Evolutionary conservation across 176 grass and related monocot species (phyloP), one percentile per base, ranked within the genome.

Genomic region (Oryza glaberrima): DNA sequence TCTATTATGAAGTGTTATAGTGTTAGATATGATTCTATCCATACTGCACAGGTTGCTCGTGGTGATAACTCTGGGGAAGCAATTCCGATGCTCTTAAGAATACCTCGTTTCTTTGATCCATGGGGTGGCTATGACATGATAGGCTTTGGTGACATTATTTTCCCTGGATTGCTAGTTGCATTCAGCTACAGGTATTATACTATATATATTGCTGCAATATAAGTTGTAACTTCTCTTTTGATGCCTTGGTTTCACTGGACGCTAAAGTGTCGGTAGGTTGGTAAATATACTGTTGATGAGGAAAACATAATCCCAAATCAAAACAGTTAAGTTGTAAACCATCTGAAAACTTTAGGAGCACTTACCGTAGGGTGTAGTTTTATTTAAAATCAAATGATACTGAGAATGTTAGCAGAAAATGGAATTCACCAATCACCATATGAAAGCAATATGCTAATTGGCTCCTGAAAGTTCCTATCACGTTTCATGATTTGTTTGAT

Each of bases 91-190:
- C 91, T 98, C 45, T 83, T 98, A 79, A 92, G 85, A 72, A 91
- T 98, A 71, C 96, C 96, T 79, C 91, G 96, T 35, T 94, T 98
- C 83, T 95, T 95, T 92, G 96, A 98, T 92, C 93, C 96, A 80
- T 98, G 96, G 96, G 96, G 93, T 86, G 96, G 96, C 54, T 95
- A 98, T 35, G 96, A 98, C 80, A 98, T 98, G 96, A 98, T 98
- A 83, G 96, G 96, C 76, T 98, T 98, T 83, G 96, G 96, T 58
- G 96, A 98, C 78, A 95, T 98, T 85, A 88, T 95, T 73, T 98
- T 98, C 83, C 96, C 96, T 63, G 93, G 96, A 63, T 92, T 98
- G 83, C 96, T 98, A 75, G 88, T 98, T 79, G 96, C 91, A 35
- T 95, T 98, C 88, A 90, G 96, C 77, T 95, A 94, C 72, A 95